Base-by-base conservation (phyloP, 257 asterid species). In the Coffea eugenioides region DNA sequence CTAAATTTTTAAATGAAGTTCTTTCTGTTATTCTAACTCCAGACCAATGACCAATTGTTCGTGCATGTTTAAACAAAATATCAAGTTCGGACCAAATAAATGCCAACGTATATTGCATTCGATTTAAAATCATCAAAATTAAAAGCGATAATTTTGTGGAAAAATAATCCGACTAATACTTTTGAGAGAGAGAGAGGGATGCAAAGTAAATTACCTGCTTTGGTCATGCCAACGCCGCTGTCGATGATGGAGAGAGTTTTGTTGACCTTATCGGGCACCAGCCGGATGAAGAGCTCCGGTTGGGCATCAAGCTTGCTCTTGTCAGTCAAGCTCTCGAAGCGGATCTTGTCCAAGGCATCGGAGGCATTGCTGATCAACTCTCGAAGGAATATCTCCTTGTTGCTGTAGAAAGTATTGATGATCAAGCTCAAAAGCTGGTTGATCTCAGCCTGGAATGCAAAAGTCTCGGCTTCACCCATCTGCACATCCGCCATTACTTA, bases 181-280 rank as follows among this genome's bases (percentile, higher is more conserved):
- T 13, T 8, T 14, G 21, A 18, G 16, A 52, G 16, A 52, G 20
- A 8, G 52, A 8, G 12, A 6, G 11, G 9, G 51, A 3, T 8
- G 52, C 13, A 48, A 23, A 61, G 0, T 61, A 23, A 31, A 2
- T 49, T 78, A 80, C 84, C 87, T 56, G 87, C 49, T 83, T 80
- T 83, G n/a, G 87, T 83, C 84, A 83, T 80, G 79, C 87, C 87
- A 4, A 57, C 2, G 4, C 87, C 87, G 31, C 84, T 80, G n/a
- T 83, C 82, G 14, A 72, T 79, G 11, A 79, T 27, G 51, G 82
- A 45, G 2, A 79, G 67, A 7, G 78, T 79, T 41, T 79, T 72
- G 43, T 72, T 79, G 25, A 80, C 74, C 27, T 80, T 80, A 52
- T 83, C 87, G 0, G 84, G 84, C 3, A 83, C 87, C 13, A 83